phyloP scores from a whole-genome alignment of 2,329 filamentous ascomycete species.

The Mycosphaerella sp. region DNA sequence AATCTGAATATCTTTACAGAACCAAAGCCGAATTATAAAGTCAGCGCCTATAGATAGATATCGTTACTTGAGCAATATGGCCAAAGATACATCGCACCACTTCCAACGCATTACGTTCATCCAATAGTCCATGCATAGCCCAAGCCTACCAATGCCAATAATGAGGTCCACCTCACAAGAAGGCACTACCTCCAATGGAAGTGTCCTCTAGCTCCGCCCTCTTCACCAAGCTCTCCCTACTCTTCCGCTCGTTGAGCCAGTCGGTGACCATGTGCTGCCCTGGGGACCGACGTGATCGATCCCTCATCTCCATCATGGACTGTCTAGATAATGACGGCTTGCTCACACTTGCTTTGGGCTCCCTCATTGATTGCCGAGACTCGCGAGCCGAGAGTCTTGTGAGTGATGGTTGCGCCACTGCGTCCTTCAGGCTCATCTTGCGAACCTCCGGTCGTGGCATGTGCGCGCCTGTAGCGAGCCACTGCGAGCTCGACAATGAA shows the following conservation, averaged over 20 bases:
- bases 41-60: not conserved
- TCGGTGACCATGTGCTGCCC: slow-evolving; percentile 29
- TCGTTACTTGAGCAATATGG: not conserved
- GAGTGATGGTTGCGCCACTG: slow-evolving; percentile 6
- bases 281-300: slow-evolving; percentile 14
- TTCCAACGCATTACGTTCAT: not conserved
- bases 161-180: not conserved
- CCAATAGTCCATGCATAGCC: not conserved
- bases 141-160: not conserved
- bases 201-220: slow-evolving; percentile 7
- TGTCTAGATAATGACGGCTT: not conserved
- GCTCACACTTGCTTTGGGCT: not conserved
- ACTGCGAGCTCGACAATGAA: slow-evolving; percentile 29
- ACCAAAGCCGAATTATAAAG: not conserved
- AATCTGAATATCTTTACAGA: no score
- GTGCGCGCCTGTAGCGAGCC: slow-evolving; percentile 27
- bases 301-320: slow-evolving; percentile 7
- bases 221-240: slow-evolving; percentile 13
- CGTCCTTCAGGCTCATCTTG: slow-evolving; percentile 12
- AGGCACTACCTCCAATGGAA: slow-evolving; percentile 2
- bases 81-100: not conserved
- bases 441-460: slow-evolving; percentile 4
- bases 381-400: not conserved
- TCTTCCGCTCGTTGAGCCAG: slow-evolving; percentile 28
- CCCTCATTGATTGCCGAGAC: not conserved